phyloP scores from a whole-genome alignment of 2,329 filamentous ascomycete species.

The Xylaria sp. region DNA sequence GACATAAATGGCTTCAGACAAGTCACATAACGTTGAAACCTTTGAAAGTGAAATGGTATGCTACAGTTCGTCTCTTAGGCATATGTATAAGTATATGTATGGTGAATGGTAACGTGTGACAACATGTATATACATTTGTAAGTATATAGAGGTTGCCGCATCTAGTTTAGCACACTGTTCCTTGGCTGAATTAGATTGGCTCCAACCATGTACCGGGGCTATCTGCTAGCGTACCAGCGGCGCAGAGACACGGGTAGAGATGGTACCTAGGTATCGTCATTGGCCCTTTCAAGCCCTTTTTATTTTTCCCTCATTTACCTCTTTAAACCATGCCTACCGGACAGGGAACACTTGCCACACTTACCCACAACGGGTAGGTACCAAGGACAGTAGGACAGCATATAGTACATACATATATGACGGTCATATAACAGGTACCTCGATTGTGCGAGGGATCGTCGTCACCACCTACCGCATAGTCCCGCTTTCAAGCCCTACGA shows the following conservation, averaged over 20 bases:
- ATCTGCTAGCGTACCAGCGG: background rate
- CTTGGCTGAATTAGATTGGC: conserved; percentile 11
- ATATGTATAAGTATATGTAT: background rate
- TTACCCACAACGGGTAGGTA: no score
- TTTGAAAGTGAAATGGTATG: background rate
- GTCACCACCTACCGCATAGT: background rate
- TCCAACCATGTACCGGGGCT: conserved; percentile 9
- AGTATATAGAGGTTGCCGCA: conserved; percentile 11
- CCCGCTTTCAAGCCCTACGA: conserved; percentile 31
- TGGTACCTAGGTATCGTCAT: background rate
- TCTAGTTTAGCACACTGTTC: background rate
- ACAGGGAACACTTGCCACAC: no score
- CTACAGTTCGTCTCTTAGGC: background rate
- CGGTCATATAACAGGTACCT: background rate
- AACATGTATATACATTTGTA: background rate
- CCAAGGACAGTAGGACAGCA: background rate
- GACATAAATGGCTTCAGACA: conserved; percentile 23
- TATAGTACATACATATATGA: background rate
- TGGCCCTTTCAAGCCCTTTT: conserved; percentile 10
- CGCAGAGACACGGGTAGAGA: background rate
- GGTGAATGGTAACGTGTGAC: conserved; percentile 17
- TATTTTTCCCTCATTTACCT: background rate
- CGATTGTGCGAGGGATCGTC: background rate
- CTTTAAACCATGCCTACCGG: background rate
- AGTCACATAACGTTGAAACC: background rate